Base-by-base conservation (phyloP, 768 basidiomycete species). In the Suillus spraguei region DNA sequence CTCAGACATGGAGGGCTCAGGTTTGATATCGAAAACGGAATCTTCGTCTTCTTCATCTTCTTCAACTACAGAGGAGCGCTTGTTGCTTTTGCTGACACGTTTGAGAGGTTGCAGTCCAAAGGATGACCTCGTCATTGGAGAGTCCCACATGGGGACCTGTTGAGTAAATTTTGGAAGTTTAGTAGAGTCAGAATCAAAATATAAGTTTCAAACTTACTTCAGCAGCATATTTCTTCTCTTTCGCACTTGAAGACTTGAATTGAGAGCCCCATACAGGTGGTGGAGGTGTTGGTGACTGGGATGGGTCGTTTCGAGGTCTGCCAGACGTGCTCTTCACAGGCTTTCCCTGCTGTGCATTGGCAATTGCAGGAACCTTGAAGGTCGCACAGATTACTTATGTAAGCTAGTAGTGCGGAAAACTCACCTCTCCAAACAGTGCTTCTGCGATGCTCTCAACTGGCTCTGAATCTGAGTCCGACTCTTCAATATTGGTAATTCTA, bases 341-440 rank as follows among this genome's bases (percentile, higher is more conserved):
- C 17, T 46, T 46, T 46, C 13, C 5, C 44, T 46, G 44, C 44
- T 44, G 44, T 22, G 44, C n/a, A 46, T 22, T 46, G 44, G 8
- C n/a, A 13, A 46, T 46, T 46, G 44, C n/a, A 13, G 44, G 44
- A 46, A 46, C 44, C 44, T 46, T 46, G 44, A 46, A 46, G 10
- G 44, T 46, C 10, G 10, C 11, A 22, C 44, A 46, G 44, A 46
- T 46, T 46, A 46, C 41, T 42, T 39, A 39, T 44, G 42, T 44
- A 44, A 44, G 42, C 14, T 44, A 14, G 14, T 44, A 44, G n/a
- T 46, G 44, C n/a, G 17, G 20, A 44, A 14, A 20, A 44, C 44
- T 46, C n/a, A 46, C n/a, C 44, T 46, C 44, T 46, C n/a, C 44
- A 46, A 46, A 46, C n/a, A 46, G 44, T 10, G n/a, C 44, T 46